A percentile compares a stretch with the other conserved stretches of the same genome.
Evolutionary conservation across 176 grass and related monocot species (phyloP).

Genomic region (Cymbopogon citratus): DNA sequence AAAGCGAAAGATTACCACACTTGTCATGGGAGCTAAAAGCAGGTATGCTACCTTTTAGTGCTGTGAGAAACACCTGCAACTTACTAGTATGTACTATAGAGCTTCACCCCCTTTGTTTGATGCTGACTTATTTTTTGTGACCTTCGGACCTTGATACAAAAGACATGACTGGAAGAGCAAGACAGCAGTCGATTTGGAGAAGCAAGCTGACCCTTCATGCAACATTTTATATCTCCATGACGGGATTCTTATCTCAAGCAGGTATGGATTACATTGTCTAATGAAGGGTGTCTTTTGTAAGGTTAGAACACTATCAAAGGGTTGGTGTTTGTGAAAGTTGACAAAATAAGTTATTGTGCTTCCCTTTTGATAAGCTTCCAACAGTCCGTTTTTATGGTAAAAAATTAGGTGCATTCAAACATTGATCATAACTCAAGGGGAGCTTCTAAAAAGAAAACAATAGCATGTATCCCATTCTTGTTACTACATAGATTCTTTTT

Average conservation of each 20-base stretch:
- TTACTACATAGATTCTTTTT: not conserved
- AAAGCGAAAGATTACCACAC: conserved; percentile 16
- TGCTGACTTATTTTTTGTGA: not conserved
- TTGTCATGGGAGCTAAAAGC: conserved; percentile 15
- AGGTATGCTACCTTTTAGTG: not conserved
- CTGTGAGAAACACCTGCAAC: not conserved
- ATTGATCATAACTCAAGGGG: not conserved
- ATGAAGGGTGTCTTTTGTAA: not conserved
- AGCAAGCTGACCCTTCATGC: conserved; percentile 19
- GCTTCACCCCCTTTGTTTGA: not conserved
- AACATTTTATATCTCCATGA: conserved; percentile 16
- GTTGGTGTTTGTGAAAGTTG: not conserved
- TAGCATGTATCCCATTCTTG: not conserved
- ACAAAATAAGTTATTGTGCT: not conserved
- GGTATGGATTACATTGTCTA: not conserved
- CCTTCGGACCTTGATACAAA: not conserved
- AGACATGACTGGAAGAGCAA: conserved; percentile 21
- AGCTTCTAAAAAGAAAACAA: not conserved
- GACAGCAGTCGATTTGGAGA: conserved; percentile 7
- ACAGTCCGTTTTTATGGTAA: no score
- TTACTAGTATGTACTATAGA: not conserved
- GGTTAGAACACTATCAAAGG: not conserved
- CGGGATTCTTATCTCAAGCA: conserved; percentile 10
- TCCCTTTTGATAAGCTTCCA: not conserved
- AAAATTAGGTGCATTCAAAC: no score